Evolutionary conservation across 2,329 filamentous ascomycete genomes (phyloP), one percentile per base, ranked within the genome.

Genomic region (Didymellaceae sp.): DNA sequence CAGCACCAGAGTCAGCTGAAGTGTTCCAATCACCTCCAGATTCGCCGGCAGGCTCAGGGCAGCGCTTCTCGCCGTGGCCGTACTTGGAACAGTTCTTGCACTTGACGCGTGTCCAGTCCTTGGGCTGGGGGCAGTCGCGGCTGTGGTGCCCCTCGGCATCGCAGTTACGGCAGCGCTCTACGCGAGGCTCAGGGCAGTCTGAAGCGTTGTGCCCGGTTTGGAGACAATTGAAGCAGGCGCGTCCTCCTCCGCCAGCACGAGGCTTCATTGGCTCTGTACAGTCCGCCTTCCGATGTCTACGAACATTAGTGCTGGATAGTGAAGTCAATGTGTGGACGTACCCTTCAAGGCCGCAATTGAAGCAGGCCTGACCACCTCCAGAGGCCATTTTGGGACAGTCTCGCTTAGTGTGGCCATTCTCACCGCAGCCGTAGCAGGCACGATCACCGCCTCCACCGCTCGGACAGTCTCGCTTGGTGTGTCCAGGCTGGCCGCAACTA

Each of bases 111-210:
- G 77, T 72, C 79, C 79, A 80, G 61, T 84, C 80, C 31, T 74
- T 76, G 4, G 84, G 84, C 70, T 84, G 77, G 0, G 40, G 28
- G 58, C 85, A 85, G 4, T 83, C 80, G 14, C 75, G 76, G 55
- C 76, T 70, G 33, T 78, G 75, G 55, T 89, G 86, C 5, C 85
- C 86, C 43, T 85, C 82, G 31, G 81, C 70, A 16, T 84, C 85
- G 58, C 86, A 89, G 72, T 88, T 89, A 62, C 79, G 74, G 70
- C 80, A 83, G 58, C 68, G 71, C n/a, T 70, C 59, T 13, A 68
- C 62, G 1, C 57, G 58, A 16, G 63, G 62, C 31, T 72, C 59
- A 21, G 62, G 37, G 37, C 70, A 72, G 0, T 63, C 59, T 2
- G 52, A 56, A 11, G 59, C 63, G 24, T 64, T 58, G 33, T 72